Evolutionary conservation across 2,329 filamentous ascomycete genomes (phyloP), one percentile per base, ranked within the genome.

Genomic region (Pseudogymnoascus sp.): DNA sequence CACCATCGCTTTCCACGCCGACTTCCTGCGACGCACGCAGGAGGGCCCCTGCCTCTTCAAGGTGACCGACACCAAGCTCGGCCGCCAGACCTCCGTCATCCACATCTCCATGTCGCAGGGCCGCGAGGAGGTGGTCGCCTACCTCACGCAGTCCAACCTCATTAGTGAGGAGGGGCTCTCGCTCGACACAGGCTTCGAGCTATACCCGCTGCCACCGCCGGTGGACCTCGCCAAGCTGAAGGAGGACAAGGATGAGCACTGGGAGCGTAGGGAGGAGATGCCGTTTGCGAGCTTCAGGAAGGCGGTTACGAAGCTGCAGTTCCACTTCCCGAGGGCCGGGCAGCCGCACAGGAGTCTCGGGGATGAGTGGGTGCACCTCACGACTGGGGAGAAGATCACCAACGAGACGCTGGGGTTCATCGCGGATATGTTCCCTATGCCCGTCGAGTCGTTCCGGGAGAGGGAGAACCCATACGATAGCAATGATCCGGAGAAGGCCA

Each of bases 311-410:
- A 81, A 83, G 64, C 74, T 84, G 10, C 76, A 81, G 16, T 78
- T 82, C 24, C 82, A 79, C 69, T 78, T 83, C 60, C 82, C 84
- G 22, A 74, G 80, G 62, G 46, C 76, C 16, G 79, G 79, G 0
- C 78, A 81, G 61, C 69, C 67, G 14, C 64, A 70, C 8, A 71
- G 68, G 10, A 75, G 74, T 59, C 71, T 77, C 31, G 77, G 83
- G 3, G 88, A 91, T 70, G 79, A 89, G 72, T 93, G 89, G 89
- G 76, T 89, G 3, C 81, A 84, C 26, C 81, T 89, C 62, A 74
- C 78, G 1, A 84, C 83, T 12, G 81, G 81, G 1, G 82, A 83
- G 64, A 80, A 75, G 38, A 90, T 89, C 77, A 90, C 83, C 1
- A 82, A 89, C 67, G 80, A 81, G 2, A 79, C 81, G 1, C 76